Evolutionary conservation across 2,329 filamentous ascomycete genomes (phyloP).

Genomic region (Corniculantispora saksenae): DNA sequence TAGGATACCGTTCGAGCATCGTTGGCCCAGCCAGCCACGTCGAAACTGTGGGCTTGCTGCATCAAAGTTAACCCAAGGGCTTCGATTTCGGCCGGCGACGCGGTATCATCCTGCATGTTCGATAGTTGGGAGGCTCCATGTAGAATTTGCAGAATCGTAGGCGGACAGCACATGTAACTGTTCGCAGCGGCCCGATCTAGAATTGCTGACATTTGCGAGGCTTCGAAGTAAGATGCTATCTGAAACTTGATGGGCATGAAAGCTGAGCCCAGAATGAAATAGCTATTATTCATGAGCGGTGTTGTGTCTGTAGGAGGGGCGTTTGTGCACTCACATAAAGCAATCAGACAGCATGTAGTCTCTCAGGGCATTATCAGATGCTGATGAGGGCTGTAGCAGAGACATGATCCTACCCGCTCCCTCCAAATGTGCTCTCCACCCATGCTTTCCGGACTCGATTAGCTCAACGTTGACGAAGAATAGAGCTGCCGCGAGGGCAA

Average conservation of each 20-base stretch:
- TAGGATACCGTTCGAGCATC: conserved; percentile 36
- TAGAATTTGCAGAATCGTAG: conserved; percentile 45
- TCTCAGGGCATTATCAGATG: conserved; percentile 38
- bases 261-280: conserved; percentile 48
- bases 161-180: conserved; percentile 50
- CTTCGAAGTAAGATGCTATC: conserved; percentile 37
- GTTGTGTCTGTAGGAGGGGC: background rate
- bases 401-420: conserved; percentile 47
- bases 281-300: conserved; percentile 30
- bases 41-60: conserved; percentile 39
- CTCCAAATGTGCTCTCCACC: conserved; percentile 49
- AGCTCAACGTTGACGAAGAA: conserved; percentile 54
- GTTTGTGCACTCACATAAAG: conserved; percentile 39
- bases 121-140: conserved; percentile 45
- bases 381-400: conserved; percentile 36
- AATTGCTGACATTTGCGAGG: conserved; percentile 38
- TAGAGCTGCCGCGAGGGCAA: conserved; percentile 47
- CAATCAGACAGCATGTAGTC: conserved; percentile 51
- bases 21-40: conserved; percentile 44
- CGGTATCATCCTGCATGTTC: conserved; percentile 28
- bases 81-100: conserved; percentile 31
- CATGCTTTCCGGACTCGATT: conserved; percentile 49
- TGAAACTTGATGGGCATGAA: conserved; percentile 39
- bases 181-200: conserved; percentile 43
- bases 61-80: conserved; percentile 37